Evolutionary conservation across 768 basidiomycete species (phyloP).

Genomic region (Pulveroboletus ravenelii): DNA sequence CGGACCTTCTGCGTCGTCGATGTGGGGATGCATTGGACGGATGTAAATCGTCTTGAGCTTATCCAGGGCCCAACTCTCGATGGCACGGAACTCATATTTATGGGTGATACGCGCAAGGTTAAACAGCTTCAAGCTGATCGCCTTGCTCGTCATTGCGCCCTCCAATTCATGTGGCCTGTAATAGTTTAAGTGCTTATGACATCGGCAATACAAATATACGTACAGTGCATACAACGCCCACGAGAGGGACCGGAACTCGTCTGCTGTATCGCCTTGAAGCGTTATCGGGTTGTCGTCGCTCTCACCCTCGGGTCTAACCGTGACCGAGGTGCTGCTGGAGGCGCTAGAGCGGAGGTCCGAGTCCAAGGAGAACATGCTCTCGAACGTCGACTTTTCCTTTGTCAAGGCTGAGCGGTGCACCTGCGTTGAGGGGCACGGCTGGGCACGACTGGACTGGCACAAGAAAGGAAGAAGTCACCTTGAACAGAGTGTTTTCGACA

Average conservation of each 20-base stretch:
- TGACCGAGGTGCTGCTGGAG: constrained; percentile 18
- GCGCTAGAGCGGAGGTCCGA: constrained; percentile 30
- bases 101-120: constrained; percentile 46
- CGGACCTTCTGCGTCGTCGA: constrained; percentile 31
- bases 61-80: constrained; percentile 42
- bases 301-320: constrained; percentile 39
- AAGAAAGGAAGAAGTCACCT: constrained; percentile 31
- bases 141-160: constrained; percentile 37
- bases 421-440: constrained; percentile 22
- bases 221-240: constrained; percentile 52
- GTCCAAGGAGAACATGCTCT: constrained; percentile 44
- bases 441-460: constrained; percentile 15
- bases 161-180: constrained; percentile 45
- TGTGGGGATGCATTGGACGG: constrained; percentile 25
- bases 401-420: constrained; percentile 39
- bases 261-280: constrained; percentile 43
- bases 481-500: constrained; percentile 45
- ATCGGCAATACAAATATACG: constrained; percentile 21
- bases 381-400: constrained; percentile 44
- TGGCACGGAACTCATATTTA: constrained; percentile 43
- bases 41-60: constrained; percentile 38
- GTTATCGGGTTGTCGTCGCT: constrained; percentile 48
- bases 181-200: constrained; percentile 2
- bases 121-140: constrained; percentile 42
- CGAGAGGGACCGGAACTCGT: constrained; percentile 48